Conservation (phyloP, 129 eudicot species). For the Ambrosia trifida region DNA sequence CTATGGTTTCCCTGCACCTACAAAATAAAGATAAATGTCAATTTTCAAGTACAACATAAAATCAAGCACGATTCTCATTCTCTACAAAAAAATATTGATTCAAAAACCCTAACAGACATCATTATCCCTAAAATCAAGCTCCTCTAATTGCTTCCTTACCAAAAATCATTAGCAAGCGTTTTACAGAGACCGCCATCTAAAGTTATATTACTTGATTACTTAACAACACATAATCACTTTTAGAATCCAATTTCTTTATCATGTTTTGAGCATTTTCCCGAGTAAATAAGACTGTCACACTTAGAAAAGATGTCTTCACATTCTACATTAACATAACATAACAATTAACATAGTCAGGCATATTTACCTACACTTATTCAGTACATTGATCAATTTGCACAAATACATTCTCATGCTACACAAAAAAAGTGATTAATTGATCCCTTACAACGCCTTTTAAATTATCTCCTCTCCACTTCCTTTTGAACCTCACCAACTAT, state of each 20-base stretch:
- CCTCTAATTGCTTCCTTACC: too few species aligned
- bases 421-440: neutral
- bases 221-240: neutral
- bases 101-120: too few species aligned
- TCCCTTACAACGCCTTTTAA: neutral
- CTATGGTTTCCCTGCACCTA: slow-evolving; percentile 50
- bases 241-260: neutral
- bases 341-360: neutral
- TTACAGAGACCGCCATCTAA: neutral
- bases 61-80: too few species aligned
- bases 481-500: slow-evolving; percentile 84
- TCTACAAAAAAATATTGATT: too few species aligned
- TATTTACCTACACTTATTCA: neutral
- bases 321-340: neutral
- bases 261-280: neutral
- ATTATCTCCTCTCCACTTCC: slow-evolving; percentile 54
- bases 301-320: neutral
- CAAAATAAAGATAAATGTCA: too few species aligned
- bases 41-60: too few species aligned
- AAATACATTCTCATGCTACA: neutral
- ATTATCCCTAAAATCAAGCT: too few species aligned
- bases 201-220: neutral
- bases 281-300: neutral
- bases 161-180: too few species aligned
- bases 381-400: neutral